Evolutionary conservation across 768 basidiomycete genomes (phyloP).

Genomic region (Calvatia gigantea): DNA sequence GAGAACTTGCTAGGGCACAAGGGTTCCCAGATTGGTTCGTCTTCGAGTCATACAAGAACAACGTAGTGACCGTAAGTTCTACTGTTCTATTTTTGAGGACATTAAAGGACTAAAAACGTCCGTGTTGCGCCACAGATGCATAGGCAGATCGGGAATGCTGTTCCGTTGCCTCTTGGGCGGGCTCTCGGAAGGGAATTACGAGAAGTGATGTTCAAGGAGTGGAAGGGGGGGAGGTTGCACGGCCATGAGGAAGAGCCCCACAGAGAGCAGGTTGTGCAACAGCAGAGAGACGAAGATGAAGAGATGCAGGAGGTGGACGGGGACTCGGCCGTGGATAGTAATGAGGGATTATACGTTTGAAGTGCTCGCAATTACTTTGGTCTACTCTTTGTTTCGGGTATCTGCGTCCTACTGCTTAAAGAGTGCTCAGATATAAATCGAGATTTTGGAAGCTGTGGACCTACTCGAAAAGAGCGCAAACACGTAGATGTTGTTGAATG

Average conservation of each 20-base stretch:
- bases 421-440: not conserved
- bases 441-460: not conserved
- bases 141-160: conserved; percentile 79
- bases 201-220: conserved; percentile 47
- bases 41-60: conserved; percentile 50
- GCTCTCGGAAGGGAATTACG: conserved; percentile 67
- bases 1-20: conserved; percentile 77
- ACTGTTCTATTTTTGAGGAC: not conserved
- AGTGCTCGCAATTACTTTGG: not conserved
- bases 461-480: not conserved
- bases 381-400: not conserved
- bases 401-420: not conserved
- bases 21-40: conserved; percentile 76
- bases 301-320: conserved; percentile 1
- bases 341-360: conserved; percentile 9
- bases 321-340: conserved; percentile 6
- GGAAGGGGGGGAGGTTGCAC: conserved; percentile 47
- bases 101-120: not conserved
- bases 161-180: conserved; percentile 59
- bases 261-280: not conserved
- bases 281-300: not conserved
- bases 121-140: conserved; percentile 51
- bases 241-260: conserved; percentile 5
- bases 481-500: not conserved
- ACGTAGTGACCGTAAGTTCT: conserved; percentile 58